A percentile compares a stretch with the other conserved stretches of the same genome.
Evolutionary conservation across 257 asterid species (phyloP).

Genomic region (Prunella vulgaris): DNA sequence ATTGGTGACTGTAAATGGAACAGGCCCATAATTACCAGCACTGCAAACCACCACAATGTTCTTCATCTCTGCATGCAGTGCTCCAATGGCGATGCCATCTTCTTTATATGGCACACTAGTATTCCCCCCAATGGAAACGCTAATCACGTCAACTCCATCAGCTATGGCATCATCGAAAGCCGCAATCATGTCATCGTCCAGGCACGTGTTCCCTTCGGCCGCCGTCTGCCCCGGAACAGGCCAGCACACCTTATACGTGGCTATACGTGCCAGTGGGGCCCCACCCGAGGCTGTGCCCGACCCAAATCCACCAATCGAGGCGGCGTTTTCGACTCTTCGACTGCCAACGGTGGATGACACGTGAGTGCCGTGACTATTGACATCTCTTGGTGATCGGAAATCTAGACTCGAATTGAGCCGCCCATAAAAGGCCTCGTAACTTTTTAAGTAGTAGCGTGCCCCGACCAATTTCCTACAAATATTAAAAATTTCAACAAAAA

Average conservation of each 20-base stretch:
- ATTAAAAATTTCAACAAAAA: no score
- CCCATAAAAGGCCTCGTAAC: conserved; percentile 28
- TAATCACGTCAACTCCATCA: conserved; percentile 40
- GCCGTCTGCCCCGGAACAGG: conserved; percentile 10
- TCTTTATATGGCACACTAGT: conserved; percentile 5
- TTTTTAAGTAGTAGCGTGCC: no score
- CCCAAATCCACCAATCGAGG: conserved; percentile 37
- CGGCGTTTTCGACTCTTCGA: conserved; percentile 28
- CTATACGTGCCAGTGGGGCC: conserved; percentile 35
- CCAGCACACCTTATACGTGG: conserved; percentile 48
- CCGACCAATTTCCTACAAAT: conserved; percentile 43
- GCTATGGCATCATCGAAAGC: conserved; percentile 41
- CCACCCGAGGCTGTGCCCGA: conserved; percentile 41
- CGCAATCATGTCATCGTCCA: no score
- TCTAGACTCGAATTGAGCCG: conserved; percentile 22
- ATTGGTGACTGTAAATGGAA: no score
- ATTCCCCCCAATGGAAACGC: conserved; percentile 26
- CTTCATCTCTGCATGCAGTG: no score
- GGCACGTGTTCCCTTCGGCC: conserved; percentile 19
- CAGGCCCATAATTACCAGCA: no score
- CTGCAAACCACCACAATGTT: no score
- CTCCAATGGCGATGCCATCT: conserved; percentile 27
- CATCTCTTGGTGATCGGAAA: conserved; percentile 36
- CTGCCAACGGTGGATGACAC: conserved; percentile 41
- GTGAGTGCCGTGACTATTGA: no score